Evolutionary conservation across 768 basidiomycete species (phyloP).

Genomic region (Pleurotus tuber-regium): DNA sequence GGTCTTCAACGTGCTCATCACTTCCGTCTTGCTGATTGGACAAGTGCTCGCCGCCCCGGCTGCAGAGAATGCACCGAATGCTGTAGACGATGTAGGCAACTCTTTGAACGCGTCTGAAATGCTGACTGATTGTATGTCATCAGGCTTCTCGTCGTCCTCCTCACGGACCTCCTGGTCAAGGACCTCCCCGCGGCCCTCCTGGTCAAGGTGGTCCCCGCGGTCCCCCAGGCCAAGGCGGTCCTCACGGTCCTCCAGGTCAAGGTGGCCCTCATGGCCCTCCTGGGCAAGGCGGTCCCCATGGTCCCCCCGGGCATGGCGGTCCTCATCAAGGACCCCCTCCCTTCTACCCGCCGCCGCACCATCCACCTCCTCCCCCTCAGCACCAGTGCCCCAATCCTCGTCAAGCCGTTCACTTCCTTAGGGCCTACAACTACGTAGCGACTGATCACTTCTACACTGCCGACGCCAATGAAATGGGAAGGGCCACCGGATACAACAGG

Average conservation of each 20-base stretch:
- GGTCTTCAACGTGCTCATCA: conserved; percentile 7
- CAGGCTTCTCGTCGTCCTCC: no score
- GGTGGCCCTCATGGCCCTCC: not conserved
- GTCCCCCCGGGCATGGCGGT: not conserved
- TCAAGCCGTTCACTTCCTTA: not conserved
- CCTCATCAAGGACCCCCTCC: not conserved
- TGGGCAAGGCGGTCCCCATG: not conserved
- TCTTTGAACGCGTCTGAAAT: not conserved
- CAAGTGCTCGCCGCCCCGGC: conserved; percentile 4
- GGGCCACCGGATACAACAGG: not conserved
- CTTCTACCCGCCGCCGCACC: not conserved
- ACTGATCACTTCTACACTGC: conserved; percentile 10
- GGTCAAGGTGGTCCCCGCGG: not conserved
- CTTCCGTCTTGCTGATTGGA: conserved; percentile 5
- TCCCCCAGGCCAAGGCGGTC: not conserved
- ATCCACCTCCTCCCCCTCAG: not conserved
- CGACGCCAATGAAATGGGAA: not conserved
- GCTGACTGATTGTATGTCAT: not conserved
- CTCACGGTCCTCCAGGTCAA: not conserved
- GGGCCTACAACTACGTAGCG: not conserved
- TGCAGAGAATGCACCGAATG: not conserved
- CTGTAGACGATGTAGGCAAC: not conserved
- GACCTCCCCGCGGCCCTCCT: not conserved
- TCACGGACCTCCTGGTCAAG: not conserved
- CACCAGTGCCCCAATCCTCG: conserved; percentile 2